These are phyloP conservation scores for Davidsoniella neocaledoniae DNA, from an alignment of 2,329 filamentous ascomycete species.

Conservation along the genomic window DNA sequence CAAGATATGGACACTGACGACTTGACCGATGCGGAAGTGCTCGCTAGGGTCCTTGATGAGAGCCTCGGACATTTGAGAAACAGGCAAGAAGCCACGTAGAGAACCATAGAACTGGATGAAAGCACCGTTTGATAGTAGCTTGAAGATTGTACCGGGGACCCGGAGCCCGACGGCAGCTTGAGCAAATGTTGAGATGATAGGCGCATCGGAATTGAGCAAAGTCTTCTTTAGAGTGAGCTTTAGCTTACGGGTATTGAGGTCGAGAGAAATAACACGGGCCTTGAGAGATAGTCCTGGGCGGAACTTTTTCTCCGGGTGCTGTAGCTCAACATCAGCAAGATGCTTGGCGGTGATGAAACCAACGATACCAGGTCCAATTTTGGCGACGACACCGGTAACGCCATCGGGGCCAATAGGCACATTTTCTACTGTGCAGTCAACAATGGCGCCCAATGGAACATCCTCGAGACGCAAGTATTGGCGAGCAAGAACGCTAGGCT, in stretches of 20 bases:
- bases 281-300: constrained; percentile 72
- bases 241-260: constrained; percentile 59
- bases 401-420: constrained; percentile 64
- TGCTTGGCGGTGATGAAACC: constrained; percentile 83
- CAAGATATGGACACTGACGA: constrained; percentile 77
- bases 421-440: constrained; percentile 73
- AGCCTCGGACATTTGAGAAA: constrained; percentile 95
- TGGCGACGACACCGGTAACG: constrained; percentile 64
- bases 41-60: constrained; percentile 78
- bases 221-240: constrained; percentile 89
- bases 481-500: constrained; percentile 68
- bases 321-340: constrained; percentile 69
- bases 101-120: constrained; percentile 82
- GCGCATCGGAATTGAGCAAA: constrained; percentile 71
- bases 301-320: constrained; percentile 94
- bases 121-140: constrained; percentile 60
- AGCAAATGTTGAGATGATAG: constrained; percentile 64
- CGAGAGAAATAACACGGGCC: constrained; percentile 66
- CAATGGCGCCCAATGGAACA: constrained; percentile 61
- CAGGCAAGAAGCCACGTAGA: constrained; percentile 72
- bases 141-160: constrained; percentile 74
- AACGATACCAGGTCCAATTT: constrained; percentile 69
- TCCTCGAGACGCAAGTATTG: constrained; percentile 86
- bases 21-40: constrained; percentile 81
- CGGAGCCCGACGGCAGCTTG: constrained; percentile 58